phyloP scores from a whole-genome alignment of 2,329 filamentous ascomycete species.

The Clonostachys sp. region DNA sequence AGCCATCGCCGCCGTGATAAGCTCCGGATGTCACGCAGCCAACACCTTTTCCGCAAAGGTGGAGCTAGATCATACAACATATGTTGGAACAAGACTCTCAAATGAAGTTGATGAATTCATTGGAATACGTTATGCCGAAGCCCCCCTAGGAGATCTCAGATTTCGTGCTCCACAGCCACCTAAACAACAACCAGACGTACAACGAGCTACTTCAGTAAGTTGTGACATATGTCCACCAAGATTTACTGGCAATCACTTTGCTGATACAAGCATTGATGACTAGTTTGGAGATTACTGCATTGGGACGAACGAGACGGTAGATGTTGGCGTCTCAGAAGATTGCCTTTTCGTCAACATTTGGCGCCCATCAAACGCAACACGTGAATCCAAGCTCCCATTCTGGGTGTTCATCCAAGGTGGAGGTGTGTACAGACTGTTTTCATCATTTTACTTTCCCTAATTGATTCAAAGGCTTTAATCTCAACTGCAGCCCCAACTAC shows the following conservation, averaged over 20 bases:
- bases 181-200: no score
- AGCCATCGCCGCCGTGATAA: no score
- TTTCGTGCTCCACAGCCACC: constrained; percentile 36
- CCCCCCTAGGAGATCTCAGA: constrained; percentile 42
- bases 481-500: constrained; percentile 44
- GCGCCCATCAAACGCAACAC: constrained; percentile 27
- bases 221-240: no score
- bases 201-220: no score
- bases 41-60: no score
- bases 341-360: constrained; percentile 45
- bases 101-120: constrained; percentile 38
- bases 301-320: no score
- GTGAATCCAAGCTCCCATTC: constrained; percentile 24
- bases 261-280: no score
- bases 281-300: no score
- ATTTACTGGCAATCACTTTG: no score
- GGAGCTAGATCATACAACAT: constrained; percentile 35
- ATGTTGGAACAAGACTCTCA: constrained; percentile 28
- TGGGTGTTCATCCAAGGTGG: constrained; percentile 39
- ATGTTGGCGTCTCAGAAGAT: constrained; percentile 25
- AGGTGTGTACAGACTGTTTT: no score
- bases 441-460: no score
- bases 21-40: no score
- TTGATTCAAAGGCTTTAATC: constrained; percentile 25
- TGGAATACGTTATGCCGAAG: constrained; percentile 45